phyloP scores from a whole-genome alignment of 768 basidiomycete genomes.

The Macrocybe gigantea region DNA sequence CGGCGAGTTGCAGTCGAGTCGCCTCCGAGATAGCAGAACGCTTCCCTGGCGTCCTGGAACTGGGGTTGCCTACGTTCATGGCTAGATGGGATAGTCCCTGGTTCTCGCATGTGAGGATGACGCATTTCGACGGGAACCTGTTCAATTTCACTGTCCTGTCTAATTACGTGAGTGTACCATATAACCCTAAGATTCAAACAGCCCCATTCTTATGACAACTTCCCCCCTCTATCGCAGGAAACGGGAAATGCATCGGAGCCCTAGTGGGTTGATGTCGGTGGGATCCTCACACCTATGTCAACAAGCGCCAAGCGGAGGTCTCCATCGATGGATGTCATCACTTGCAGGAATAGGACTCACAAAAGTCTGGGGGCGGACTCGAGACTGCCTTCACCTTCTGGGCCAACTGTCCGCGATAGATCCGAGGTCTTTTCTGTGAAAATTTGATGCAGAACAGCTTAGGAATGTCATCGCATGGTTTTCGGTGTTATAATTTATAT shows the following conservation, averaged over 20 bases:
- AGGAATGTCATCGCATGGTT: background rate
- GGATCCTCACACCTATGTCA: background rate
- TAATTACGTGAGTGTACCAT: background rate
- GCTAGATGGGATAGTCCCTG: background rate
- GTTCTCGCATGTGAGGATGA: background rate
- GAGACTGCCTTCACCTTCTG: background rate
- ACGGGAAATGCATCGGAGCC: background rate
- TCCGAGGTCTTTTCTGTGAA: background rate
- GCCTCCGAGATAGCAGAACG: background rate
- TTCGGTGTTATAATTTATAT: too few relatives aligned
- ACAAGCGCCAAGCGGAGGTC: background rate
- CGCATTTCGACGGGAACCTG: slow-evolving; percentile 2
- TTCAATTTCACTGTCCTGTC: slow-evolving; percentile 1
- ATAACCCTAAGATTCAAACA: too few relatives aligned
- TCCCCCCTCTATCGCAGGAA: background rate
- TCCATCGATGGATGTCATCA: background rate
- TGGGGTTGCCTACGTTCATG: background rate
- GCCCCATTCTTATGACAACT: background rate
- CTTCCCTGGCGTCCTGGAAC: background rate
- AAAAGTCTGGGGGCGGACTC: background rate
- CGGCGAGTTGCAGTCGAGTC: background rate
- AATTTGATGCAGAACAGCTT: background rate
- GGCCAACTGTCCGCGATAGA: background rate
- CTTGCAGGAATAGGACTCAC: background rate
- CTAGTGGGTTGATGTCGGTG: background rate